Percentiles rank a stretch among this genome's conserved stretches.
Evolutionary conservation across 2,329 filamentous ascomycete species (phyloP).

Genomic region (Colletotrichum phormii): DNA sequence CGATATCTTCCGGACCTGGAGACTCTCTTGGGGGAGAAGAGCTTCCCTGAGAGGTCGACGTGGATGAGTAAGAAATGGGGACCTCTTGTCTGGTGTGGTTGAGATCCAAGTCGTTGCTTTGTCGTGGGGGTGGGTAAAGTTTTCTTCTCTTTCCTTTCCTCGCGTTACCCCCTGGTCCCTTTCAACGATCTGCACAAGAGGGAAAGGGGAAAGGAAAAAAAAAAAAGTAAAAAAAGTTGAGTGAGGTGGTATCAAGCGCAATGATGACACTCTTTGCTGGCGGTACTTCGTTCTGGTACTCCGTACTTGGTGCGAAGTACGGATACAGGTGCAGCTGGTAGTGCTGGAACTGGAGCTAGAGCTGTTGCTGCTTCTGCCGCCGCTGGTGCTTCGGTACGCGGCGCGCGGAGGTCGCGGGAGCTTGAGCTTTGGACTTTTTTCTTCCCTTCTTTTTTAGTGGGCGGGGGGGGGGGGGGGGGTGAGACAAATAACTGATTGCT

Average conservation of each 20-base stretch:
- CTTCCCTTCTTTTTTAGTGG: not conserved
- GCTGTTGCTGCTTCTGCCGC: not conserved
- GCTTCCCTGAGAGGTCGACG: not conserved
- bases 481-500: slow-evolving; percentile 17
- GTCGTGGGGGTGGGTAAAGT: slow-evolving; percentile 23
- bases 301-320: no score
- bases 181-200: slow-evolving; percentile 1
- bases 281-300: not conserved
- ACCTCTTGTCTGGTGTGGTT: slow-evolving; percentile 7
- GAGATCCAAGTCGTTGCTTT: slow-evolving; percentile 19
- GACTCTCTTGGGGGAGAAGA: not conserved
- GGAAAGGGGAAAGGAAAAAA: not conserved
- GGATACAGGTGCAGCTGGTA: not conserved
- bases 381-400: slow-evolving; percentile 13
- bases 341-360: not conserved
- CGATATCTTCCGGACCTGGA: slow-evolving; percentile 21
- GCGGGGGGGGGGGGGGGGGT: slow-evolving; percentile 17
- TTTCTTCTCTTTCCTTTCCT: slow-evolving; percentile 14
- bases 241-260: slow-evolving; percentile 6
- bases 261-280: slow-evolving; percentile 12
- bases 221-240: not conserved
- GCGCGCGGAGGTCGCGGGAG: slow-evolving; percentile 33
- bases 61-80: slow-evolving; percentile 17
- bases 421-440: slow-evolving; percentile 30
- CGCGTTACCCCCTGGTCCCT: not conserved